Evolutionary conservation across 306 rosid genomes (phyloP), one percentile per base, ranked within the genome.

Genomic region (Trifolium fragiferum): DNA sequence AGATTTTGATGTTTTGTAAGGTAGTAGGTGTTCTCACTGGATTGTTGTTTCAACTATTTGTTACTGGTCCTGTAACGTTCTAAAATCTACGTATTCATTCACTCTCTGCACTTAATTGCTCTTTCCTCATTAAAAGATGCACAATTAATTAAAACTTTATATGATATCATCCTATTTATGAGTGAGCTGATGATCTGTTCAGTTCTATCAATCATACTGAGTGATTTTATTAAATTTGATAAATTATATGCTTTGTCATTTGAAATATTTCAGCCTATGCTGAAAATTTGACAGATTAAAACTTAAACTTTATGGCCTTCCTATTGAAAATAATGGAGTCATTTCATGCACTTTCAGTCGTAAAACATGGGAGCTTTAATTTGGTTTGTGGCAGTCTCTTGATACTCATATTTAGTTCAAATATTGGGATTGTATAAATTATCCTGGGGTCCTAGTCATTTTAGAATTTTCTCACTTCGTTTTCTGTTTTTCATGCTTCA

Each of bases 21-120:
- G 21, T 65, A 44, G 65, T 50, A 63, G 40, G 21, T 37, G 66
- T 71, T 76, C 40, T 35, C 62, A 20, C 10, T 37, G 10, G 51
- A 62, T 30, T 50, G 51, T 74, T 60, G 46, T 76, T 75, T 70
- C 60, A 41, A 62, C 59, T 54, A 75, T 62, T 67, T 59, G 33
- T 59, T 74, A 38, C 68, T 44, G 64, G 16, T 66, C 68, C 15
- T 46, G 37, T 50, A 66, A 65, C 33, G 10, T 64, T 64, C 54
- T 33, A 57, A 66, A 15, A 62, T 44, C 66, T 46, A 33, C 16
- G 23, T 18, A 10, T 58, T 58, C 64, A 58, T 58, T 58, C 64
- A 58, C 37, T 12, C 35, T 58, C 37, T 57, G 35, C 62, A 58
- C 37, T 58, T 19, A 47, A 15, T 47, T 15, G 19, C 9, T 47